Base-by-base conservation (phyloP, 2,329 filamentous ascomycete genomes). In the Alternaria hordeiaustralica region DNA sequence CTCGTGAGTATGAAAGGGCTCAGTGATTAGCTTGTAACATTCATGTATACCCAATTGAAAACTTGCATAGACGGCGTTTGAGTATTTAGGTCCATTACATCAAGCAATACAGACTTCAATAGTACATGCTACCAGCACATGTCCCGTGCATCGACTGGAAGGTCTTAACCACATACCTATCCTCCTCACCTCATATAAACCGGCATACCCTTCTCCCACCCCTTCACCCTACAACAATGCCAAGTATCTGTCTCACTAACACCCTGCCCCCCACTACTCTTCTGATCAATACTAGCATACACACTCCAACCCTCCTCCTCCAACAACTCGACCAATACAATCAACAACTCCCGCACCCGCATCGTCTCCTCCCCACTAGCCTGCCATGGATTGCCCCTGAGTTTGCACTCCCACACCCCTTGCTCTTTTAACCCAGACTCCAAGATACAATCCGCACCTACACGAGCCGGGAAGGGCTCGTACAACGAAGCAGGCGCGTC, bases 241-340 rank as follows among this genome's bases (percentile, higher is more conserved):
- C 71, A 75, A 61, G 71, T 71, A 65, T 76, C 69, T 25, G 70
- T 71, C 57, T 73, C 66, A 13, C 54, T 68, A 21, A 53, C 30
- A 10, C 69, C 69, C 58, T 66, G 69, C 8, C 47, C 72, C 26
- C 44, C 68, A 41, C 51, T 47, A 47, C 21, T 68, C 59, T 59
- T 71, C 62, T 81, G 78, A 61, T 81, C 77, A 26, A 83, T 70
- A 61, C 79, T 80, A 2, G 78, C 78, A 70, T 82, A 82, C 13
- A 82, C 71, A 50, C 74, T 77, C 75, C 79, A 82, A 1, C 80
- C 80, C 54, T 78, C 71, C 5, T 66, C 66, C 61, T 82, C 81
- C 45, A 61, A 25, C 59, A 61, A 51, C 46, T 61, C 59, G 36
- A 61, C 25, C 63, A 82, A 64, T 43, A 61, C 74, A 63, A 82